Evolutionary conservation across 441 rosid genomes (phyloP).

Genomic region (Euphorbia celastroides): DNA sequence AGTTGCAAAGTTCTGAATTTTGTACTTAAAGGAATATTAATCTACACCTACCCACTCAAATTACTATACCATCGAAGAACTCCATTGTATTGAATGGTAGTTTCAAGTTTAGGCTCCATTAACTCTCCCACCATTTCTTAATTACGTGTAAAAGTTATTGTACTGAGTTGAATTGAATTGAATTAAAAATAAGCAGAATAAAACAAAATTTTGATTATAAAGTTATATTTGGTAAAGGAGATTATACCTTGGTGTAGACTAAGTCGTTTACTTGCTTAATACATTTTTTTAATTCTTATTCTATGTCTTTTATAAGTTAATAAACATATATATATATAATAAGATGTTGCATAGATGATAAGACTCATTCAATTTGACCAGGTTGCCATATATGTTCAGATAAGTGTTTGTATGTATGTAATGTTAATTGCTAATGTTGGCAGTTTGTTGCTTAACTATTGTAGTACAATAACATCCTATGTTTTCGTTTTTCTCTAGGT

Average conservation of each 20-base stretch:
- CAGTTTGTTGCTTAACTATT: too few relatives aligned
- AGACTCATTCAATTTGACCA: background rate
- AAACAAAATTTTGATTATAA: too few relatives aligned
- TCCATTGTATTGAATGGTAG: background rate
- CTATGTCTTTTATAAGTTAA: too few relatives aligned
- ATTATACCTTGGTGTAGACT: background rate
- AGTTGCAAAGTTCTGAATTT: background rate
- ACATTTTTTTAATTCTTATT: background rate
- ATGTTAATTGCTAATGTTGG: too few relatives aligned
- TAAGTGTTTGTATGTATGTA: background rate
- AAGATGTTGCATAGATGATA: background rate
- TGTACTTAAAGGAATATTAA: background rate
- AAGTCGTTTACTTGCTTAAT: background rate
- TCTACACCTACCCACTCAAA: slow-evolving; percentile 3
- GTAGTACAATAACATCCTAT: background rate
- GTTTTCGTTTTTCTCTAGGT: background rate
- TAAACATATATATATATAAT: background rate
- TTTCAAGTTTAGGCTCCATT: background rate
- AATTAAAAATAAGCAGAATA: too few relatives aligned
- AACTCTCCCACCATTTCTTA: too few relatives aligned
- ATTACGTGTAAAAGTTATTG: too few relatives aligned
- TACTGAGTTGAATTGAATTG: too few relatives aligned
- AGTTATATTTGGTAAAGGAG: background rate
- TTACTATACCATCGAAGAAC: background rate
- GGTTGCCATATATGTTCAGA: background rate